A percentile compares a stretch with the other conserved stretches of the same genome.
Evolutionary conservation across 306 rosid species (phyloP).

Genomic region (Sesbania bispinosa): DNA sequence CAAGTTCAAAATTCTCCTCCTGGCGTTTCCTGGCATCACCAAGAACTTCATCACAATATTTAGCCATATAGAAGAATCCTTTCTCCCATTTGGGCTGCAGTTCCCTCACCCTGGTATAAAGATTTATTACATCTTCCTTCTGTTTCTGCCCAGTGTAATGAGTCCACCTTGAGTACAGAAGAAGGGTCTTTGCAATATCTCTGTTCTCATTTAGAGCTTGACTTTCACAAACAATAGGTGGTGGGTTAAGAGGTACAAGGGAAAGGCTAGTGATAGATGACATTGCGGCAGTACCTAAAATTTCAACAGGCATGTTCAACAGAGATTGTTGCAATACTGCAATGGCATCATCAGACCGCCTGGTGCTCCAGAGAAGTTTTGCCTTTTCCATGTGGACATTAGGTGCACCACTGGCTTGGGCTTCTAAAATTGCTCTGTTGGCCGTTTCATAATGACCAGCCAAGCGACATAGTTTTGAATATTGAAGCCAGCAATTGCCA

Average conservation of each 20-base stretch:
- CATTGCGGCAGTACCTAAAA: conserved; percentile 71
- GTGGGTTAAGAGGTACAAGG: conserved; percentile 62
- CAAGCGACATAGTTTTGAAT: conserved; percentile 89
- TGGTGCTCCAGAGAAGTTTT: conserved; percentile 87
- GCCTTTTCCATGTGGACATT: conserved; percentile 90
- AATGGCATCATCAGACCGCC: conserved; percentile 94
- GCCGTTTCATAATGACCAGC: conserved; percentile 98
- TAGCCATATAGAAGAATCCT: conserved; percentile 88
- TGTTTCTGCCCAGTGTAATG: conserved; percentile 99
- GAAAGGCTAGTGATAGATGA: conserved; percentile 92
- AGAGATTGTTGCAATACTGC: conserved; percentile 87
- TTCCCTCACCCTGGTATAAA: conserved; percentile 86
- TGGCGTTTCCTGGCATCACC: conserved; percentile 96
- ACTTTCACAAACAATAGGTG: conserved; percentile 53
- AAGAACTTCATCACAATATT: conserved; percentile 89
- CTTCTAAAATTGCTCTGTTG: conserved; percentile 90
- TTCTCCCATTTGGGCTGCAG: conserved; percentile 97
- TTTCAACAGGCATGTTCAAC: conserved; percentile 76
- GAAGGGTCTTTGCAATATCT: conserved; percentile 85
- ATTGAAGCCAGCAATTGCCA: conserved; percentile 97
- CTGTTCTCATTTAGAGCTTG: conserved; percentile 70
- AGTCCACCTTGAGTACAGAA: conserved; percentile 90
- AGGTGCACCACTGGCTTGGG: conserved; percentile 86
- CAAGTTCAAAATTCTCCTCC: conserved; percentile 66
- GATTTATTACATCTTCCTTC: conserved; percentile 85